Evolutionary conservation across 2,329 filamentous ascomycete genomes (phyloP).

Genomic region (Endoconidiophora polonica): DNA sequence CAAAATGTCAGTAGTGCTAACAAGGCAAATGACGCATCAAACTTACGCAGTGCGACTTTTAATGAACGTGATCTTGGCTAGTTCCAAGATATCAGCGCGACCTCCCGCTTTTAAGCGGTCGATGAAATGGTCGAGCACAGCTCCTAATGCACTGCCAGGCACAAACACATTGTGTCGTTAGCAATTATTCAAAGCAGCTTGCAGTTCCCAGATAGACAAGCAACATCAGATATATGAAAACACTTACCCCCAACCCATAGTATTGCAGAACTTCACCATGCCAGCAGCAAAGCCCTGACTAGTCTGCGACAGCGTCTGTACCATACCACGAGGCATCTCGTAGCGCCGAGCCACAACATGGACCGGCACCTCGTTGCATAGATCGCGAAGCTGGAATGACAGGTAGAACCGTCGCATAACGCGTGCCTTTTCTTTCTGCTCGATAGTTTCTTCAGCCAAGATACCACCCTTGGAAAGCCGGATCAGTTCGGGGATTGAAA

Average conservation of each 20-base stretch:
- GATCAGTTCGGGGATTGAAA: conserved; percentile 51
- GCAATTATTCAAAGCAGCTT: not conserved
- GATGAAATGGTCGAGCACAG: conserved; percentile 58
- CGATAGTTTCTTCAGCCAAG: conserved; percentile 43
- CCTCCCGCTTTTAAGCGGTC: conserved; percentile 59
- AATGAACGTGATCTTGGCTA: conserved; percentile 56
- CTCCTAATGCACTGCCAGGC: conserved; percentile 43
- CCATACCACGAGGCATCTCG: conserved; percentile 48
- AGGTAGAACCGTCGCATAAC: conserved; percentile 59
- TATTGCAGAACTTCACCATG: conserved; percentile 64
- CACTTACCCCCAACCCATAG: conserved; percentile 53
- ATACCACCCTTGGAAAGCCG: conserved; percentile 51
- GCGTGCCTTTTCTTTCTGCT: conserved; percentile 42
- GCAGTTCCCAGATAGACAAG: no score
- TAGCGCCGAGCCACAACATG: conserved; percentile 55
- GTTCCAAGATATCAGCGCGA: conserved; percentile 49
- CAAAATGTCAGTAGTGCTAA: not conserved
- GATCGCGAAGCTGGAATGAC: conserved; percentile 59
- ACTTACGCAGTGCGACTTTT: conserved; percentile 56
- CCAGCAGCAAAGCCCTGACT: conserved; percentile 65
- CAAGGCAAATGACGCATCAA: not conserved
- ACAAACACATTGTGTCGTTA: not conserved
- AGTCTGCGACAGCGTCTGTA: conserved; percentile 57
- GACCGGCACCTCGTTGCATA: conserved; percentile 61
- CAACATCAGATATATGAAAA: not conserved